phyloP scores from a whole-genome alignment of 768 basidiomycete species.

The Boletus huronensis region DNA sequence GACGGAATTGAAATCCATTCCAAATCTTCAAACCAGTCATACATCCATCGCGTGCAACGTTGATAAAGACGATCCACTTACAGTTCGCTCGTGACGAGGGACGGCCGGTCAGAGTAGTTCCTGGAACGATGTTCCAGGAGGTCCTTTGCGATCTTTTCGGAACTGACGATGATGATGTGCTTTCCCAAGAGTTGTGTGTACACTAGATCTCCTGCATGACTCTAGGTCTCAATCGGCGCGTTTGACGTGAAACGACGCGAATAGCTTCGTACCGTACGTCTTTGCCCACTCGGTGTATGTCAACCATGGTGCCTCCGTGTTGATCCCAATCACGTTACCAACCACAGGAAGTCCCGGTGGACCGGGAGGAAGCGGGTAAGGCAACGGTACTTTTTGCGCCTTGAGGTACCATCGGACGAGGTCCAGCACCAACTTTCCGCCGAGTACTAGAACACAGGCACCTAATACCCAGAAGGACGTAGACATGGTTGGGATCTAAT shows the following conservation, averaged over 20 bases:
- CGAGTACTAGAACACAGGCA: neutral
- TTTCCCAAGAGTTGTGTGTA: slow-evolving; percentile 45
- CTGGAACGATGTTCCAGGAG: slow-evolving; percentile 44
- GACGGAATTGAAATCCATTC: slow-evolving; percentile 15
- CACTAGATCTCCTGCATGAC: slow-evolving; percentile 38
- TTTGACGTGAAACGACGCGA: neutral
- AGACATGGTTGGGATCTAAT: neutral
- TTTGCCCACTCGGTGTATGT: slow-evolving; percentile 38
- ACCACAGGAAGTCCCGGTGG: slow-evolving; percentile 34
- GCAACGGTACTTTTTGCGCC: neutral
- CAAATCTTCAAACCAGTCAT: slow-evolving; percentile 2
- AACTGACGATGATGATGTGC: slow-evolving; percentile 44
- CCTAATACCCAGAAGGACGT: neutral
- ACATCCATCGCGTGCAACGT: neutral
- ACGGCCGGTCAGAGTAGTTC: slow-evolving; percentile 51
- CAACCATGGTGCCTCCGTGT: slow-evolving; percentile 31
- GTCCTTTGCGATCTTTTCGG: slow-evolving; percentile 39
- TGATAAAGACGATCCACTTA: neutral
- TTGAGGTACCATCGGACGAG: neutral
- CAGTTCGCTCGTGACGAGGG: slow-evolving; percentile 12
- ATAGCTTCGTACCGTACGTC: slow-evolving; percentile 25
- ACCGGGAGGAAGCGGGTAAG: slow-evolving; percentile 32
- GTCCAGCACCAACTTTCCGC: neutral
- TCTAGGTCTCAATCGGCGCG: neutral
- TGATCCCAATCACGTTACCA: slow-evolving; percentile 37